Evolutionary conservation across 352 stramenopile species (phyloP).

Genomic region (Pythium guiyangense): DNA sequence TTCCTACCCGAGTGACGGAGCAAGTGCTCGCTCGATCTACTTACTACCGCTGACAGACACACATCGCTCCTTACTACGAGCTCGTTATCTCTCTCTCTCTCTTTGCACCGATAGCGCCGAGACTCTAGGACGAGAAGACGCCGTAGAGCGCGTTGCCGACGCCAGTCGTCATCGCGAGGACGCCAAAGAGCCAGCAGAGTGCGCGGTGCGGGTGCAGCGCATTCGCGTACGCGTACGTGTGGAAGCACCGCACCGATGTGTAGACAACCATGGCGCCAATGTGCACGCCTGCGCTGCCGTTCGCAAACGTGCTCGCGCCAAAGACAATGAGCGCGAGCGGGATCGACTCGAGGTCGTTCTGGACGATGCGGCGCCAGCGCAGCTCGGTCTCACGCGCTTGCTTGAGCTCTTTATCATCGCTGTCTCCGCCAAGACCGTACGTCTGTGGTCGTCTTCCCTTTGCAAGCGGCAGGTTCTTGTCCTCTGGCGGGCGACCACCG

Average conservation of each 20-base stretch:
- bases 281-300: too few species aligned
- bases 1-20: too few species aligned
- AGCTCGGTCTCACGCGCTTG: conserved; percentile 29
- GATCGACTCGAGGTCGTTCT: conserved; percentile 64
- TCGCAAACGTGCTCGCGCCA: too few species aligned
- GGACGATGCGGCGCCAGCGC: conserved; percentile 48
- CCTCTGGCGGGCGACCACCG: conserved; percentile 42
- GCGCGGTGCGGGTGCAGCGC: conserved; percentile 33
- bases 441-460: too few species aligned
- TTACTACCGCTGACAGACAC: not conserved
- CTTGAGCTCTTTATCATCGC: conserved; percentile 21
- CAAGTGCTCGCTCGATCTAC: too few species aligned
- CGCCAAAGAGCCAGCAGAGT: conserved; percentile 17
- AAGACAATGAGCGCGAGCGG: conserved; percentile 51
- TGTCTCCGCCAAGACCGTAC: too few species aligned
- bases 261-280: too few species aligned
- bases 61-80: not conserved
- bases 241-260: too few species aligned
- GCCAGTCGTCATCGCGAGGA: conserved; percentile 15
- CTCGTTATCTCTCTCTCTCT: too few species aligned
- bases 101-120: too few species aligned
- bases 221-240: conserved; percentile 36
- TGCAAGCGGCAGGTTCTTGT: too few species aligned
- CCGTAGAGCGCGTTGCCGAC: conserved; percentile 28
- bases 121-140: conserved; percentile 5